Evolutionary conservation across 2,329 filamentous ascomycete genomes (phyloP).

Genomic region (Scytalidium sp.): DNA sequence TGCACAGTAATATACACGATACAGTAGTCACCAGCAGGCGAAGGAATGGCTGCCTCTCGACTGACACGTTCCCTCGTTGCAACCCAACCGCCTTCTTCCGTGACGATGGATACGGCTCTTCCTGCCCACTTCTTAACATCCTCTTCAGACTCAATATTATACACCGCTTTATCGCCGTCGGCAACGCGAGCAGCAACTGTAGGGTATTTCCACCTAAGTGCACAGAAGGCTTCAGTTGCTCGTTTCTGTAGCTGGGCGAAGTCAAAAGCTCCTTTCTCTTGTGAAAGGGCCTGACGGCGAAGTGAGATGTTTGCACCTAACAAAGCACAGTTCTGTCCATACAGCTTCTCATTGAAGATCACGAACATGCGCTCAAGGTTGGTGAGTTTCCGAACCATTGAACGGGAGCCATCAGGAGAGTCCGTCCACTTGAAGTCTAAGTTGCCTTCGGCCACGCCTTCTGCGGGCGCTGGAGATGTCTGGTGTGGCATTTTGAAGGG

Average conservation of each 20-base stretch:
- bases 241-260: background rate
- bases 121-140: slow-evolving; percentile 2
- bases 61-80: slow-evolving; percentile 2
- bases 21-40: slow-evolving; percentile 1
- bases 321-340: slow-evolving; percentile 9
- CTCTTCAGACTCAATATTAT: slow-evolving; percentile 1
- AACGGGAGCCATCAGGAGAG: too few relatives aligned
- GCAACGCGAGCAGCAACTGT: slow-evolving; percentile 3
- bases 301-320: slow-evolving; percentile 6
- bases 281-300: too few relatives aligned
- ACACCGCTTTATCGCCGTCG: slow-evolving; percentile 3
- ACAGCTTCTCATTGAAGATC: slow-evolving; percentile 6
- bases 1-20: slow-evolving; percentile 3
- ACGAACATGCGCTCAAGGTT: slow-evolving; percentile 9
- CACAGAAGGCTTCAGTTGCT: slow-evolving; percentile 2
- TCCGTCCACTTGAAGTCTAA: too few relatives aligned
- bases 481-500: too few relatives aligned
- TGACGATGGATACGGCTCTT: background rate
- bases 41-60: slow-evolving; percentile 1
- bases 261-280: background rate
- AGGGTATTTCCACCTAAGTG: slow-evolving; percentile 5
- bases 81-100: slow-evolving; percentile 5
- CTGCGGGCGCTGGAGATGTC: too few relatives aligned
- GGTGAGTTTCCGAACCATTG: slow-evolving; percentile 3
- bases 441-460: too few relatives aligned